Evolutionary conservation across 164 flowering plant genomes (phyloP).

Genomic region (Pachysandra terminalis): DNA sequence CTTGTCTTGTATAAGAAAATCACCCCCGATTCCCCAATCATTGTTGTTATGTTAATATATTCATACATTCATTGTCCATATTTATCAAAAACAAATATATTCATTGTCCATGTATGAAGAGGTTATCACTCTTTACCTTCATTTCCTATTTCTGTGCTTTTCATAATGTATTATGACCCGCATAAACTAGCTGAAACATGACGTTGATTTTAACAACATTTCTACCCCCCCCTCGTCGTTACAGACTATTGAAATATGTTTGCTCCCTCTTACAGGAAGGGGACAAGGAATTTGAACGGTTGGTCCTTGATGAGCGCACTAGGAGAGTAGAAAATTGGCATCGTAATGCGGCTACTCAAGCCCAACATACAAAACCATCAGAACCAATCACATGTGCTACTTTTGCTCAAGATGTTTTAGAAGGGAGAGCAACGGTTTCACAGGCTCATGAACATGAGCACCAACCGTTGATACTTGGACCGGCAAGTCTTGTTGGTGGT

Average conservation of each 20-base stretch:
- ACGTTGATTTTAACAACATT: background rate
- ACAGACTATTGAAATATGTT: background rate
- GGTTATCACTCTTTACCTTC: too few relatives aligned
- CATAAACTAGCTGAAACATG: too few relatives aligned
- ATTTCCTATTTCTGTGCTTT: too few relatives aligned
- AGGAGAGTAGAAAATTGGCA: slow-evolving; percentile 87
- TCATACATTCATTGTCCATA: too few relatives aligned
- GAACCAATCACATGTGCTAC: slow-evolving; percentile 95
- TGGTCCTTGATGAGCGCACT: slow-evolving; percentile 70
- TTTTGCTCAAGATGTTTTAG: slow-evolving; percentile 96
- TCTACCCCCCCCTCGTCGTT: background rate
- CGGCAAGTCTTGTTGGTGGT: slow-evolving; percentile 75
- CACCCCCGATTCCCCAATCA: too few relatives aligned
- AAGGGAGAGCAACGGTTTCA: slow-evolving; percentile 84
- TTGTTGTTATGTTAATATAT: too few relatives aligned
- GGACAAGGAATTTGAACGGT: slow-evolving; percentile 44
- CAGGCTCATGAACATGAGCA: slow-evolving; percentile 86
- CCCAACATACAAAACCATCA: slow-evolving; percentile 66
- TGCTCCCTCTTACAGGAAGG: slow-evolving; percentile 56
- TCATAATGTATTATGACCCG: too few relatives aligned
- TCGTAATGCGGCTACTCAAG: slow-evolving; percentile 63
- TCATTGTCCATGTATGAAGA: too few relatives aligned
- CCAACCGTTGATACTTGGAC: slow-evolving; percentile 87
- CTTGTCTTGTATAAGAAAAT: too few relatives aligned
- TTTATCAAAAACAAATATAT: too few relatives aligned